Evolutionary conservation across 1,284 basidiomycete genomes (phyloP).

Genomic region (Ustilago lituana): DNA sequence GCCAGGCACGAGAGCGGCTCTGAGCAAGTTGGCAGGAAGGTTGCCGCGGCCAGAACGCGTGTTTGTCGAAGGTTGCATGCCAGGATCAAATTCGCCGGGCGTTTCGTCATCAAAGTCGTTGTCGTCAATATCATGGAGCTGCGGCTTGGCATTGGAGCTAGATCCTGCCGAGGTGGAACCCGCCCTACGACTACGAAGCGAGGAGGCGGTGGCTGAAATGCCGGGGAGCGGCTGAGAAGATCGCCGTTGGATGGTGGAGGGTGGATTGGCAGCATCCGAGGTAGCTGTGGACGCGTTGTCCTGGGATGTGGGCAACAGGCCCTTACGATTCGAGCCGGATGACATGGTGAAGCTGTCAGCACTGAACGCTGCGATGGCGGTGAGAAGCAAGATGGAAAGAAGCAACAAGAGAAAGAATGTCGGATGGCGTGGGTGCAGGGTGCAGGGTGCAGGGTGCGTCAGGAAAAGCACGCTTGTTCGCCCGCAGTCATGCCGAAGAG

Average conservation of each 20-base stretch:
- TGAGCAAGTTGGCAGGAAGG: conserved; percentile 12
- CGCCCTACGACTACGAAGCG: conserved; percentile 54
- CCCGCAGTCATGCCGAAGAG: too few relatives aligned
- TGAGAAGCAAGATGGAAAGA: background rate
- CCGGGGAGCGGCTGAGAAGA: conserved; percentile 59
- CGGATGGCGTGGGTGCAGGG: conserved; percentile 4
- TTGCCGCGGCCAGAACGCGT: conserved; percentile 13
- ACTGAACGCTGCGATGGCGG: background rate
- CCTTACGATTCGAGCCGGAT: conserved; percentile 39
- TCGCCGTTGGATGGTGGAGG: conserved; percentile 38
- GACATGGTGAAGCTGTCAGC: conserved; percentile 10
- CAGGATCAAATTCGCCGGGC: conserved; percentile 52
- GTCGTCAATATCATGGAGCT: conserved; percentile 37
- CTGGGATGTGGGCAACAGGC: conserved; percentile 48
- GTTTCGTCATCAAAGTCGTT: conserved; percentile 60
- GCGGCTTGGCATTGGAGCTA: conserved; percentile 13
- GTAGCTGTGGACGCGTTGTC: conserved; percentile 8
- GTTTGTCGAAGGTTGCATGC: conserved; percentile 30
- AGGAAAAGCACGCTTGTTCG: too few relatives aligned
- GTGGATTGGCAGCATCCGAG: conserved; percentile 6
- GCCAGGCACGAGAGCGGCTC: conserved; percentile 32
- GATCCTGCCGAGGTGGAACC: conserved; percentile 32
- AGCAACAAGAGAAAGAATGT: background rate
- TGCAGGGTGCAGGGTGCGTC: too few relatives aligned
- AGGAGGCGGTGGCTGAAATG: conserved; percentile 62